phyloP scores from a whole-genome alignment of 2,329 filamentous ascomycete species.

The Talaromyces sp. region DNA sequence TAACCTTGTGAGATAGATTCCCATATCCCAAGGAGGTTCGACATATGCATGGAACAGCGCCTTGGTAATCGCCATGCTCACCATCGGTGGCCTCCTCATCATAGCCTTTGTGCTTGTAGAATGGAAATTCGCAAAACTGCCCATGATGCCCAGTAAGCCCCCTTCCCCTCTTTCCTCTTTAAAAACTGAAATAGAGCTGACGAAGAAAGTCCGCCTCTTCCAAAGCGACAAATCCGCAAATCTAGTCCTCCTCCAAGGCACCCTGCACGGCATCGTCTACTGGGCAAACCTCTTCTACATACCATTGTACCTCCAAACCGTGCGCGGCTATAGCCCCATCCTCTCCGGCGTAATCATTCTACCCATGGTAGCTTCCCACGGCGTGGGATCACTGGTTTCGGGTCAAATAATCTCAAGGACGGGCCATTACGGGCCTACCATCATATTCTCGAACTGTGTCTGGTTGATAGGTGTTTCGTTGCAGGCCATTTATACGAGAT shows the following conservation, averaged over 20 bases:
- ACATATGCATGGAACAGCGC: constrained; percentile 11
- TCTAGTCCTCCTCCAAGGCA: constrained; percentile 24
- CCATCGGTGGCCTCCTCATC: not conserved
- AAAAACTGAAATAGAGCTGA: not conserved
- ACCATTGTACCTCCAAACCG: constrained; percentile 11
- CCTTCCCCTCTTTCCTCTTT: no score
- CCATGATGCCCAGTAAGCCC: constrained; percentile 13
- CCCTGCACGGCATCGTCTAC: constrained; percentile 24
- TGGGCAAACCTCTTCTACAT: constrained; percentile 24
- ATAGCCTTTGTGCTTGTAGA: constrained; percentile 12
- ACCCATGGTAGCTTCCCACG: constrained; percentile 12
- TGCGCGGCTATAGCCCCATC: constrained; percentile 7
- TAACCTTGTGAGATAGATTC: not conserved
- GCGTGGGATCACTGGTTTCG: constrained; percentile 1
- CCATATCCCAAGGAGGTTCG: constrained; percentile 12
- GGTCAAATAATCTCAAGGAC: constrained; percentile 7
- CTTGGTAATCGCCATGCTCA: constrained; percentile 12
- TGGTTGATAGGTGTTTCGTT: constrained; percentile 9
- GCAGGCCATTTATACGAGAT: constrained; percentile 9
- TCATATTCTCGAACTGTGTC: constrained; percentile 1
- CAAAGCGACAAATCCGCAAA: constrained; percentile 28
- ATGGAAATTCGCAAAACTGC: constrained; percentile 13
- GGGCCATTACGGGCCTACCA: constrained; percentile 10
- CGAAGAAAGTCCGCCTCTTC: constrained; percentile 19
- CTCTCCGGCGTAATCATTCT: constrained; percentile 9